Evolutionary conservation across 1,139 yeast species (phyloP).

Genomic region (Zygosaccharomyces sapae): DNA sequence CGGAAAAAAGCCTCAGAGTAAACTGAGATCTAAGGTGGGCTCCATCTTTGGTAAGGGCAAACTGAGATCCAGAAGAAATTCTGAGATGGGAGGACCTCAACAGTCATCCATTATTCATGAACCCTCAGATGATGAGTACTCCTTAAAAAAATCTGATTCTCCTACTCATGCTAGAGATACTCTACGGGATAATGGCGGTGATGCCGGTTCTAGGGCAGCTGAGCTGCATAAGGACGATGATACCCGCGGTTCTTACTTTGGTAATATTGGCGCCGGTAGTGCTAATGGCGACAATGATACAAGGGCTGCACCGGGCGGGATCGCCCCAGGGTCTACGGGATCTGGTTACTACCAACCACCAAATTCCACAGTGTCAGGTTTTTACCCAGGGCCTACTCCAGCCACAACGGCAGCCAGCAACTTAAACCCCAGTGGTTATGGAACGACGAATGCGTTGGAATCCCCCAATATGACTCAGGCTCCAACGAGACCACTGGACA

Average conservation of each 20-base stretch:
- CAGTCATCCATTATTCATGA: slow-evolving; percentile 15
- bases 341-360: slow-evolving; percentile 5
- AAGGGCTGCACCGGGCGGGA: neutral
- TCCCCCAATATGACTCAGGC: slow-evolving; percentile 5
- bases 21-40: slow-evolving; percentile 74
- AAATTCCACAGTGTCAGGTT: neutral
- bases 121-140: slow-evolving; percentile 16
- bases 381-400: slow-evolving; percentile 2
- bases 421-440: neutral
- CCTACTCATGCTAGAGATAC: slow-evolving; percentile 12
- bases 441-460: neutral
- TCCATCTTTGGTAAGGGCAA: slow-evolving; percentile 74
- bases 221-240: neutral
- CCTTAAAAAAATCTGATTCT: slow-evolving; percentile 12
- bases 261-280: neutral
- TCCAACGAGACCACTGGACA: slow-evolving; percentile 3
- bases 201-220: neutral
- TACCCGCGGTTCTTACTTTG: slow-evolving; percentile 5
- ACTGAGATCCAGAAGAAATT: slow-evolving; percentile 31
- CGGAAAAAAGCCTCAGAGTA: slow-evolving; percentile 34
- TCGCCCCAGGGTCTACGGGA: neutral
- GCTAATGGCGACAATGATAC: neutral
- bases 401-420: slow-evolving; percentile 5
- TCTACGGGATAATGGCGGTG: slow-evolving; percentile 6
- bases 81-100: slow-evolving; percentile 11